Evolutionary conservation across 352 stramenopile genomes (phyloP).

Genomic region (Globisporangium echinulatum): DNA sequence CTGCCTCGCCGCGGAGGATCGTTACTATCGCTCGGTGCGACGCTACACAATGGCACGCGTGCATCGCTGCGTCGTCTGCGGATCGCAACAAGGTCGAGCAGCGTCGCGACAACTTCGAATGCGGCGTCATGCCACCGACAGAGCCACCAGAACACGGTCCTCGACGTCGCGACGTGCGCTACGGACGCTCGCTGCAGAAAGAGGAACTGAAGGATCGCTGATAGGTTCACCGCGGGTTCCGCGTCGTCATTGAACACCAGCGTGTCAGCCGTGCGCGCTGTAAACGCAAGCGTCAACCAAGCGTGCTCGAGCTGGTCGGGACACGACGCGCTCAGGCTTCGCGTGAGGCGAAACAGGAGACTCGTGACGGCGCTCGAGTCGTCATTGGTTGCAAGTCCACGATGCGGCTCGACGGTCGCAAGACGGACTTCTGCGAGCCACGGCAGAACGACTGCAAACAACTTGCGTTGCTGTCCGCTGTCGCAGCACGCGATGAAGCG

Average conservation of each 20-base stretch:
- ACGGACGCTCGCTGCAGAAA: conserved; percentile 35
- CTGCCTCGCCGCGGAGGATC: not conserved
- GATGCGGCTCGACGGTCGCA: not conserved
- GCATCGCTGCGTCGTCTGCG: not conserved
- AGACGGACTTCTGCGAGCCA: conserved; percentile 47
- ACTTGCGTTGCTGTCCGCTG: conserved; percentile 35
- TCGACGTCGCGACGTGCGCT: conserved; percentile 33
- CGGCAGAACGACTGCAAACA: conserved; percentile 39
- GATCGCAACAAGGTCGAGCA: conserved; percentile 7
- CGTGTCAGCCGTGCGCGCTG: conserved; percentile 10
- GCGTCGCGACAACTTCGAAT: conserved; percentile 27
- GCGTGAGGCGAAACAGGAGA: conserved; percentile 51
- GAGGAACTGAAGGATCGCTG: conserved; percentile 32
- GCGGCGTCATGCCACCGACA: conserved; percentile 53
- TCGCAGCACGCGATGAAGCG: conserved; percentile 32
- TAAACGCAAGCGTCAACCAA: conserved; percentile 56
- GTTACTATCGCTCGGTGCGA: not conserved
- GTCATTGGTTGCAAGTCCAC: not conserved
- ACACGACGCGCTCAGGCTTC: conserved; percentile 27
- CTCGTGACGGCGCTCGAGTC: conserved; percentile 20
- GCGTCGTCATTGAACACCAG: conserved; percentile 2
- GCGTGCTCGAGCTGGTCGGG: conserved; percentile 52
- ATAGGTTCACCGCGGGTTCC: conserved; percentile 11
- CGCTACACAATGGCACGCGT: not conserved
- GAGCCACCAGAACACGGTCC: conserved; percentile 58